A percentile compares a stretch with the other conserved stretches of the same genome.
phyloP scores from a whole-genome alignment of 2,329 filamentous ascomycete genomes.

The Aspergillus novofumigatus region DNA sequence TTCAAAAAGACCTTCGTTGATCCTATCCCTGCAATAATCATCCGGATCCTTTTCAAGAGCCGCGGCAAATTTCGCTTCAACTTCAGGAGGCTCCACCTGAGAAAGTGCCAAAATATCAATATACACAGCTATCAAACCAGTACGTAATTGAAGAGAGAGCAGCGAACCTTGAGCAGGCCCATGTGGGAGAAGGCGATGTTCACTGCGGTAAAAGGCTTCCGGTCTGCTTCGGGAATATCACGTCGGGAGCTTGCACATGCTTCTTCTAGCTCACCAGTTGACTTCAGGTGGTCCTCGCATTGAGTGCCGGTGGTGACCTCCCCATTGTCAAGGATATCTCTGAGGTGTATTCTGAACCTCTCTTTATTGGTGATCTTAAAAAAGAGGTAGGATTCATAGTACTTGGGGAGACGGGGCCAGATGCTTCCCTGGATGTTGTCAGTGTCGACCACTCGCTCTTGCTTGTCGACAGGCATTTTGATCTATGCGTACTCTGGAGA shows the following conservation, averaged over 20 bases:
- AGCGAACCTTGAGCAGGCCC: slow-evolving; percentile 10
- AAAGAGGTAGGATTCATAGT: slow-evolving; percentile 14
- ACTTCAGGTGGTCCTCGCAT: slow-evolving; percentile 6
- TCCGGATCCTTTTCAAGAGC: background rate
- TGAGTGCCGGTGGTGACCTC: slow-evolving; percentile 14
- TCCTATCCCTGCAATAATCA: background rate
- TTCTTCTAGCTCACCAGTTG: slow-evolving; percentile 1
- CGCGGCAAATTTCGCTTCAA: background rate
- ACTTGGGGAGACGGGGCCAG: slow-evolving; percentile 12
- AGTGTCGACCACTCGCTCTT: slow-evolving; percentile 6
- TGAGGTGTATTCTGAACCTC: slow-evolving; percentile 11
- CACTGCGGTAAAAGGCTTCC: slow-evolving; percentile 6
- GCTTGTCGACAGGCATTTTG: background rate
- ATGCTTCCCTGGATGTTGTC: slow-evolving; percentile 12
- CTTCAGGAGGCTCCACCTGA: slow-evolving; percentile 1
- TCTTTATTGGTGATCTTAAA: slow-evolving; percentile 12
- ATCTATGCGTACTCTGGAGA: background rate
- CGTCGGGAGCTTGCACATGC: background rate
- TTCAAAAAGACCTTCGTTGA: slow-evolving; percentile 6
- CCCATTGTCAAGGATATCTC: background rate
- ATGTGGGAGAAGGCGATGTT: slow-evolving; percentile 12
- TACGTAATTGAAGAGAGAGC: background rate
- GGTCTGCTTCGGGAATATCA: background rate
- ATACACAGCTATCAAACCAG: background rate
- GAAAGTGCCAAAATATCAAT: background rate